Conservation (phyloP, 306 rosid species). For the Mimosa pudica region DNA sequence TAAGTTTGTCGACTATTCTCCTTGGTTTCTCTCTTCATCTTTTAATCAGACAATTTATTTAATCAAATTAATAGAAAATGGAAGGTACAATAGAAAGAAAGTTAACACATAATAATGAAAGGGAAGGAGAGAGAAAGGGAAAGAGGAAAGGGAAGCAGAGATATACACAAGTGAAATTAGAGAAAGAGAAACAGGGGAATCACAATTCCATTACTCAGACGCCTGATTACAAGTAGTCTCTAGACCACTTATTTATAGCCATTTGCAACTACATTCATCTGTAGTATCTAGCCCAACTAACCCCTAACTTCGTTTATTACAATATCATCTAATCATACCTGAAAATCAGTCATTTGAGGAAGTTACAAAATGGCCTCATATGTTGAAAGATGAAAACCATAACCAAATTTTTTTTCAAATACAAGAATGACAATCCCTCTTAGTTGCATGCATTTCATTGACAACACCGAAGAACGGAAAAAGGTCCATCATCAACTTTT, state of each 20-base stretch:
- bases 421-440: no score
- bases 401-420: not conserved
- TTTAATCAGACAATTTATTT: no score
- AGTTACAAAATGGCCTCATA: constrained; percentile 22
- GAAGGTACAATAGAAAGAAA: no score
- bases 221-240: not conserved
- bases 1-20: no score
- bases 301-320: not conserved
- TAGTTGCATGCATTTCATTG: constrained; percentile 8
- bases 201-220: not conserved
- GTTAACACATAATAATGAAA: no score
- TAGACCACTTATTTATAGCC: not conserved
- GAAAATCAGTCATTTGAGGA: not conserved
- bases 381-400: constrained; percentile 7
- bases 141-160: no score
- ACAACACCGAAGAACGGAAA: constrained; percentile 44
- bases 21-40: no score
- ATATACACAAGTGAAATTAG: no score
- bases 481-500: constrained; percentile 54
- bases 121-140: no score
- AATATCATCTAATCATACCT: not conserved
- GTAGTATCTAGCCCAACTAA: not conserved
- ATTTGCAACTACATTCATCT: no score
- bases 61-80: no score
- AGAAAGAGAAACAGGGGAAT: not conserved